These are phyloP conservation scores for Ogataea polymorpha DNA, from an alignment of 805 yeast species.

Conservation along the genomic window DNA sequence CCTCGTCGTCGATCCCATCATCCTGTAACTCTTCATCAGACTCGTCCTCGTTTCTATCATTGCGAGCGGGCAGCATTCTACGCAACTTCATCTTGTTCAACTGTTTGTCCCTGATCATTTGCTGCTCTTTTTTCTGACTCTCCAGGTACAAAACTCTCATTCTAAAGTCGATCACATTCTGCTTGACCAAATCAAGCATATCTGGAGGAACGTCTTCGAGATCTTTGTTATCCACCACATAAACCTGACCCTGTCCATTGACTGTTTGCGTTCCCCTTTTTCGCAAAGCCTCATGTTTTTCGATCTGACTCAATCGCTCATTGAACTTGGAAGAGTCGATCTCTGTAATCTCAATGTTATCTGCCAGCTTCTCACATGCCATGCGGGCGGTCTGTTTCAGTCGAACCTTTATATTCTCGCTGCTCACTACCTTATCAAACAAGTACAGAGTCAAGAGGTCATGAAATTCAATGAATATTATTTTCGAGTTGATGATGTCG, in stretches of 20 bases:
- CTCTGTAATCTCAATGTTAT: conserved; percentile 7
- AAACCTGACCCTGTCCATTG: conserved; percentile 26
- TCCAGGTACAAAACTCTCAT: conserved; percentile 52
- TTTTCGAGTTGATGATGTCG: conserved; percentile 17
- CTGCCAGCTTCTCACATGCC: conserved; percentile 13
- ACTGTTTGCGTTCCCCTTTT: background rate
- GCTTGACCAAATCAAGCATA: conserved; percentile 48
- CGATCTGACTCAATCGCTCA: background rate
- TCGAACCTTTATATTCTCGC: conserved; percentile 3
- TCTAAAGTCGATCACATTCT: conserved; percentile 55
- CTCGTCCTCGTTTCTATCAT: conserved; percentile 28
- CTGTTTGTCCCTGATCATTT: conserved; percentile 45
- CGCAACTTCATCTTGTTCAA: conserved; percentile 48
- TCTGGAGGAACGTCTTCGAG: conserved; percentile 54
- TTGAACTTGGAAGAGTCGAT: background rate
- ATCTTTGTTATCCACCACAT: conserved; percentile 56
- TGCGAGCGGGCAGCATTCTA: conserved; percentile 34
- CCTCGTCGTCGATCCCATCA: conserved; percentile 13
- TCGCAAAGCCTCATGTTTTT: background rate
- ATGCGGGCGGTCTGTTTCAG: conserved; percentile 5
- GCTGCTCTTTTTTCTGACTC: conserved; percentile 46
- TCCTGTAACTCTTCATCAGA: conserved; percentile 19
- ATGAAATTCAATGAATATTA: conserved; percentile 27
- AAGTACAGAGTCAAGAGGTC: conserved; percentile 27
- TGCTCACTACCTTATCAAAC: conserved; percentile 17